phyloP scores from a whole-genome alignment of 2,329 filamentous ascomycete species.

The Ceratocystis cacaofunesta region DNA sequence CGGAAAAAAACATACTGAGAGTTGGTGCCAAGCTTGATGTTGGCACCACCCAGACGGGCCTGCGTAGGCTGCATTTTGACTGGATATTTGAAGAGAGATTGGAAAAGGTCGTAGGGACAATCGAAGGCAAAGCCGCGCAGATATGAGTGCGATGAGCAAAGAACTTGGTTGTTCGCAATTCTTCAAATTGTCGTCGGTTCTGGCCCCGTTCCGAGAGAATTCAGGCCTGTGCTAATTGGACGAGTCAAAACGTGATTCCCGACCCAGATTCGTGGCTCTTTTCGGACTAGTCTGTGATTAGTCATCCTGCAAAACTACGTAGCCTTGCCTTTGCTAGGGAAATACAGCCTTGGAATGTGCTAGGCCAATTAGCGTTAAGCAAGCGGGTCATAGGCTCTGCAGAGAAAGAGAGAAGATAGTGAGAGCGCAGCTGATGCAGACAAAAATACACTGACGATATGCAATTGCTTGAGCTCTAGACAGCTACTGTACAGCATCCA shows the following conservation, averaged over 20 bases:
- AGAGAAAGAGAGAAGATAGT: background rate
- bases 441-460: no score
- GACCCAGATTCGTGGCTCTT: conserved; percentile 8
- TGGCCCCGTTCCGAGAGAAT: conserved; percentile 12
- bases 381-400: background rate
- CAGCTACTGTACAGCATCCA: no score
- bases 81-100: conserved; percentile 2
- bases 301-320: background rate
- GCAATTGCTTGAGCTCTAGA: no score
- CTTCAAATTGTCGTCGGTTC: conserved; percentile 8
- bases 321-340: conserved; percentile 2
- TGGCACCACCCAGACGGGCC: conserved; percentile 24
- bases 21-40: conserved; percentile 19
- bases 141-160: background rate
- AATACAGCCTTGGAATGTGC: background rate
- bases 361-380: background rate
- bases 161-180: background rate
- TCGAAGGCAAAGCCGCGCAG: background rate
- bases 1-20: conserved; percentile 14
- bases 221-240: conserved; percentile 12
- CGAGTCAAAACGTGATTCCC: conserved; percentile 14
- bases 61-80: conserved; percentile 35
- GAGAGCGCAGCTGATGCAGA: background rate
- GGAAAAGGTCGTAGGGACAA: background rate
- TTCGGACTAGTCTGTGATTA: conserved; percentile 6